Base-by-base conservation (phyloP, 2,329 filamentous ascomycete genomes). In the Aureobasidium sp. region DNA sequence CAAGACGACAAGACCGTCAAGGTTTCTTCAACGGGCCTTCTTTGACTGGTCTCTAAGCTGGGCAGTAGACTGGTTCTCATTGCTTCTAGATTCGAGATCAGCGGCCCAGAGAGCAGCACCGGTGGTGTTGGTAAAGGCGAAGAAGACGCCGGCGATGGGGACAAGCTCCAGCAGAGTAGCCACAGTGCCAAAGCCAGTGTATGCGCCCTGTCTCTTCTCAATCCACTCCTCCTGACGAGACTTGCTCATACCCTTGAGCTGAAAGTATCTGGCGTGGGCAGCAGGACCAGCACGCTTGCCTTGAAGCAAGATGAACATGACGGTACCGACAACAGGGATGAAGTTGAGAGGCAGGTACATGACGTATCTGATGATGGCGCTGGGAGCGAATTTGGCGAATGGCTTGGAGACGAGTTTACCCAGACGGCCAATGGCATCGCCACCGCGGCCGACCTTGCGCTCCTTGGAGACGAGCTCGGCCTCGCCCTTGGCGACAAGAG, bases 81-180 rank as follows among this genome's bases (percentile, higher is more conserved):
- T 39, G n/a, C 15, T 37, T 53, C 68, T 64, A 25, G 53, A 44
- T 66, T 76, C 74, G 27, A 75, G 62, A 52, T 76, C 91, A 20
- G 90, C 89, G 44, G 93, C 92, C 91, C 91, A 97, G n/a, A 97
- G 78, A 8, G 93, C 93, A 60, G 92, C 93, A 8, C 91, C 93
- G 63, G 96, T 91, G 1, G 90, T 88, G 73, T 96, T 97, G 17
- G 91, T 96, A 73, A 95, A 97, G 0, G 88, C 83, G 70, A 96
- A 96, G 64, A 93, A 81, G 59, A 96, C 88, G 6, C 89, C 92
- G 7, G 82, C 85, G 64, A 97, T 78, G 0, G 93, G 93, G 2
- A 97, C 77, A 79, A 96, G 87, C 72, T 97, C 91, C 4, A 97
- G 80, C 0, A 94, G 75, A 52, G 89, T 90, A 5, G 91, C 88